Base-by-base conservation (phyloP, 164 flowering plant species). In the Annona cherimola region DNA sequence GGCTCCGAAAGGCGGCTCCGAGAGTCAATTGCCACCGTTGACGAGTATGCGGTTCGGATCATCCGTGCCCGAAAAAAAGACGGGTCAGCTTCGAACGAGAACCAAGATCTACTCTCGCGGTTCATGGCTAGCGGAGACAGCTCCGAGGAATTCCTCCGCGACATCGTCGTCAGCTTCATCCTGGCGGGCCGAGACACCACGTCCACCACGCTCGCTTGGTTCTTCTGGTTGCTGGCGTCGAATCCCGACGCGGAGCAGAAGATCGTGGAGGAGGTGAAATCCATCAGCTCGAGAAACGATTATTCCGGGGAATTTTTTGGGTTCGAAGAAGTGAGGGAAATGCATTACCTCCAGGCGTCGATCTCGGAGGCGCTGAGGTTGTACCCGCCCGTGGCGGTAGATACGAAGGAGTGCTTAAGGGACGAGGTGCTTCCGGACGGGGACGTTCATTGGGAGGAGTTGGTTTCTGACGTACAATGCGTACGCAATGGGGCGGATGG, bases 101-200 rank as follows among this genome's bases (percentile, higher is more conserved):
- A 18, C 4, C 5, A 18, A 18, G 69, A 67, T 19, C 69, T 67
- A 39, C 42, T 67, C 35, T 67, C 69, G 20, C 46, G 69, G n/a
- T 67, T 67, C 57, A 42, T 67, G 26, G 35, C 69, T 87, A 84
- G 72, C 76, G 70, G 68, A 66, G 69, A 66, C 18, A 19, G 26
- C 5, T 80, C 86, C 39, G 61, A 80, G 4, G 78, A 84, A 65
- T 78, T 82, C 61, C 81, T 90, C 5, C 74, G 92, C 40, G 88
- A 87, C 42, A 79, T 88, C 35, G 74, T 87, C 19, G 81, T 85
- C 14, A 87, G 89, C 72, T 85, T 90, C 79, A 86, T 90, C 8
- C 76, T 88, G 0, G 92, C 92, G 0, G 94, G 92, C 3, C 76
- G 88, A 3, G 94, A 90, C 71, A 84, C 92, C 1, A 84, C 89